Evolutionary conservation across 805 yeast species (phyloP).

Genomic region (Yamadazyma kitorensis): DNA sequence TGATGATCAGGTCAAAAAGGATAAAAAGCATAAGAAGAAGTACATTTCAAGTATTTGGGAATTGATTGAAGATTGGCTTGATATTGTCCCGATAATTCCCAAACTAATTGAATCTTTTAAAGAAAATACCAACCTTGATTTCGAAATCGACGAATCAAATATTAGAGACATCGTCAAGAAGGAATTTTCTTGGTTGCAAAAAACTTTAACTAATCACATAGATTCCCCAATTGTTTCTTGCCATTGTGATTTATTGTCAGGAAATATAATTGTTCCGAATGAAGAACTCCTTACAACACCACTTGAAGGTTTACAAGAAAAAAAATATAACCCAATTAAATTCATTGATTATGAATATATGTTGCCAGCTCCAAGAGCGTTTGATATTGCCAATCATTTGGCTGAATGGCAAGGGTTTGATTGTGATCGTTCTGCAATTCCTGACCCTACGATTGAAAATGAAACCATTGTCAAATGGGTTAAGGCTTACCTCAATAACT

Average conservation of each 20-base stretch:
- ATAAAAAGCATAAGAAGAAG: conserved; percentile 20
- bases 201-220: conserved; percentile 27
- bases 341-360: conserved; percentile 74
- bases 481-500: conserved; percentile 46
- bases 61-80: conserved; percentile 60
- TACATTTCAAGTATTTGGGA: conserved; percentile 54
- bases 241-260: conserved; percentile 73
- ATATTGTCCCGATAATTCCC: conserved; percentile 52
- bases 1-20: conserved; percentile 5
- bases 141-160: conserved; percentile 19
- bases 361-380: conserved; percentile 70
- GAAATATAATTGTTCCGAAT: conserved; percentile 63
- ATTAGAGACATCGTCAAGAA: conserved; percentile 36
- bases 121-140: conserved; percentile 25
- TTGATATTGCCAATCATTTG: conserved; percentile 71
- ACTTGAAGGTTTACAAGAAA: conserved; percentile 14
- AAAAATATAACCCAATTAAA: conserved; percentile 41
- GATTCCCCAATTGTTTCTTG: conserved; percentile 58
- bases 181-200: conserved; percentile 58
- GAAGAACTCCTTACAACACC: conserved; percentile 13
- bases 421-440: conserved; percentile 60
- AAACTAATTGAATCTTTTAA: conserved; percentile 35
- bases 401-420: conserved; percentile 84
- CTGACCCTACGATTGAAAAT: conserved; percentile 45
- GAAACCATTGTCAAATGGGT: conserved; percentile 56